These are phyloP conservation scores for Syzygium malaccense DNA, from an alignment of 441 rosid genomes.

Conservation along the genomic window DNA sequence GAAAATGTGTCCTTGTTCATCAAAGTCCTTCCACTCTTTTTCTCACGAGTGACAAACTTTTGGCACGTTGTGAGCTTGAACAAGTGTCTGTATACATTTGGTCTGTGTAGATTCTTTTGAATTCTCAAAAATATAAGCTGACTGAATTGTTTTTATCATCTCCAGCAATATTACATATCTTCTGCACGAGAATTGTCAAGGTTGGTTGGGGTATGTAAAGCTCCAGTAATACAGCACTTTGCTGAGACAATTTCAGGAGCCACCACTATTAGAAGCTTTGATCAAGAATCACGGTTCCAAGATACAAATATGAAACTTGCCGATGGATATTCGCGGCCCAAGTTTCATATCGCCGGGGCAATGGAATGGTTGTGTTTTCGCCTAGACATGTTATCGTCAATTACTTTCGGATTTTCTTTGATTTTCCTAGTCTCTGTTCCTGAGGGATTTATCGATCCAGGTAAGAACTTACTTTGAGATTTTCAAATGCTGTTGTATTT, in stretches of 20 bases:
- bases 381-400: slow-evolving; percentile 58
- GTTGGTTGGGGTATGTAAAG: slow-evolving; percentile 72
- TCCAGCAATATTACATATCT: slow-evolving; percentile 65
- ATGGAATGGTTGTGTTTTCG: slow-evolving; percentile 90
- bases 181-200: slow-evolving; percentile 80
- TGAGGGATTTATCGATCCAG: slow-evolving; percentile 64
- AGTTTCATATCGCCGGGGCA: slow-evolving; percentile 63
- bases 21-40: background rate
- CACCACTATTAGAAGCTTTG: slow-evolving; percentile 80
- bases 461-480: slow-evolving; percentile 21
- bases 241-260: slow-evolving; percentile 79
- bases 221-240: slow-evolving; percentile 84
- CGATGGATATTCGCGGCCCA: slow-evolving; percentile 70
- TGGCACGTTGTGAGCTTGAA: background rate
- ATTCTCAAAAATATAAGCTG: background rate
- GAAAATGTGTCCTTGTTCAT: background rate
- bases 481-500: background rate
- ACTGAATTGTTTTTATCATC: background rate
- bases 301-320: slow-evolving; percentile 48
- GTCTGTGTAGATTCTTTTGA: background rate
- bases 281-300: slow-evolving; percentile 61
- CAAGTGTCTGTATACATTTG: background rate
- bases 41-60: background rate
- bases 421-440: slow-evolving; percentile 62
- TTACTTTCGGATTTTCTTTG: slow-evolving; percentile 67